Conservation (phyloP, 768 basidiomycete species). For the Leccinum truebloodii region DNA sequence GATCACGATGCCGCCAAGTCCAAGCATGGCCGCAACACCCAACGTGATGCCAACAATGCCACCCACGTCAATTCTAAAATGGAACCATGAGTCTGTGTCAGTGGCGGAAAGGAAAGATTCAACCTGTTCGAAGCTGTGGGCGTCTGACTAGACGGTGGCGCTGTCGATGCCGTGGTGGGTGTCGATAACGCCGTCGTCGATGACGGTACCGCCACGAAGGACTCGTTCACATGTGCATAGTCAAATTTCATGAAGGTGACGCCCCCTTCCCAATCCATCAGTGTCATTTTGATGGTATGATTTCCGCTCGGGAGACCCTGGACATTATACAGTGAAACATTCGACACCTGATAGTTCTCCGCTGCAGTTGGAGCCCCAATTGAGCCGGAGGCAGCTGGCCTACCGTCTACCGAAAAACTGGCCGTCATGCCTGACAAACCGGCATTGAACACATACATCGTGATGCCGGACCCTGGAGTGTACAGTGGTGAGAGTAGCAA, state of each 20-base stretch:
- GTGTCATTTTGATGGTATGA: conserved; percentile 26
- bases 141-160: conserved; percentile 1
- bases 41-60: conserved; percentile 12
- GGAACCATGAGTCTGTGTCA: conserved; percentile 7
- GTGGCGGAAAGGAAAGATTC: neutral
- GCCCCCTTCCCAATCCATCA: conserved; percentile 20
- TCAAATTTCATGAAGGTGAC: conserved; percentile 30
- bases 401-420: conserved; percentile 23
- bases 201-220: too few species aligned
- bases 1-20: neutral
- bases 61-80: conserved; percentile 11
- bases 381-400: conserved; percentile 6
- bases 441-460: conserved; percentile 28
- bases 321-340: conserved; percentile 18
- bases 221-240: conserved; percentile 26
- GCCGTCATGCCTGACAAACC: conserved; percentile 23
- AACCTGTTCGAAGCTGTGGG: conserved; percentile 15
- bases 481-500: neutral
- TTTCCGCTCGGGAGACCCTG: conserved; percentile 18
- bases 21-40: conserved; percentile 9
- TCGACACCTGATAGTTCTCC: conserved; percentile 21
- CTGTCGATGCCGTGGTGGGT: neutral
- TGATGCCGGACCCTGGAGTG: conserved; percentile 25
- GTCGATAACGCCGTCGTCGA: too few species aligned
- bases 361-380: conserved; percentile 12